Percentiles rank a stretch among this genome's conserved stretches.
Conservation (phyloP, 2,329 filamentous ascomycete species). For the Venturia carpophila region DNA sequence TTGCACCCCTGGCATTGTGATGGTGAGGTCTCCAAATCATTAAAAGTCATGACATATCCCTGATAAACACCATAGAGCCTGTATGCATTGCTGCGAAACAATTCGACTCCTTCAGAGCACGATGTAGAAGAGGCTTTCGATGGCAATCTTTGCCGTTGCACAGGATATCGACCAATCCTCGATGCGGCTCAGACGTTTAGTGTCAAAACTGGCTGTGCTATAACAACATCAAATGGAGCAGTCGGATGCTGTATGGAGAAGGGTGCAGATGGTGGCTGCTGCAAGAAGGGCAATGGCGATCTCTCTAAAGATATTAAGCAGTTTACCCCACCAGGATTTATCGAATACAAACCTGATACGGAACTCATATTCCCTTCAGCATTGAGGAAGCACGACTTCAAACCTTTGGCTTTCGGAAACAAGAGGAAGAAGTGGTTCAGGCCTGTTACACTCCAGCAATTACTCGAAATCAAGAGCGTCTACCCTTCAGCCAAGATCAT, state of each 20-base stretch:
- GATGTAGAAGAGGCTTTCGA: constrained; percentile 96
- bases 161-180: constrained; percentile 86
- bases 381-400: constrained; percentile 74
- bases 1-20: constrained; percentile 95
- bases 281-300: constrained; percentile 32
- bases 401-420: constrained; percentile 80
- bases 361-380: constrained; percentile 90
- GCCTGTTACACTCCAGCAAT: constrained; percentile 75
- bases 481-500: constrained; percentile 89
- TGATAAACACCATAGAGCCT: constrained; percentile 52
- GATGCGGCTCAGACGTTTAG: constrained; percentile 91
- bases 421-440: constrained; percentile 92
- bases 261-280: constrained; percentile 35
- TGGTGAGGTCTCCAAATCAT: constrained; percentile 41
- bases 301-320: constrained; percentile 41
- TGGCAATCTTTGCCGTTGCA: constrained; percentile 91
- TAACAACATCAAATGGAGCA: constrained; percentile 50
- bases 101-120: constrained; percentile 65
- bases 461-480: constrained; percentile 82
- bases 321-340: constrained; percentile 84
- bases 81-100: constrained; percentile 85
- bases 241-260: constrained; percentile 66
- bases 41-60: not conserved
- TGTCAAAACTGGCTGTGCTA: constrained; percentile 46
- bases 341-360: constrained; percentile 87